Percentiles rank a stretch among this genome's conserved stretches.
phyloP scores from a whole-genome alignment of 306 rosid species.

The Abrus precatorius region DNA sequence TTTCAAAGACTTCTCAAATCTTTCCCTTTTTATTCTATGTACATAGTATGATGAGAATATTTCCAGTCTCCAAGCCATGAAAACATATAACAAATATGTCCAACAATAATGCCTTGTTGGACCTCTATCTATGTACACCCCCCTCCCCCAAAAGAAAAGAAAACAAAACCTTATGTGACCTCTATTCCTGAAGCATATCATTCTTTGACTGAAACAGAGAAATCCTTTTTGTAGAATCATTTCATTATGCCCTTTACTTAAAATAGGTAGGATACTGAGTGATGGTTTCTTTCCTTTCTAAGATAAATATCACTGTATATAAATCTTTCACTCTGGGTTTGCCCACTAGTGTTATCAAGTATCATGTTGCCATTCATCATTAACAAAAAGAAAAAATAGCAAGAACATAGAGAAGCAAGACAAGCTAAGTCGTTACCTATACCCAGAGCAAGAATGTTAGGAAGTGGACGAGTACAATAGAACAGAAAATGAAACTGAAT shows the following conservation, averaged over 20 bases:
- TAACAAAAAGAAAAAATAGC: neutral
- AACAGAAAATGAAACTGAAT: constrained; percentile 89
- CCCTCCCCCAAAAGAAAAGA: neutral
- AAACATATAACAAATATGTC: neutral
- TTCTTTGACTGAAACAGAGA: constrained; percentile 5
- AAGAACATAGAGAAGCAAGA: constrained; percentile 11
- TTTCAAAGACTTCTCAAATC: neutral
- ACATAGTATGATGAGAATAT: neutral
- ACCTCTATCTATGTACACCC: neutral
- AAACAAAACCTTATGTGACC: neutral
- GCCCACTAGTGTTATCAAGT: neutral
- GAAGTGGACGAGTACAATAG: constrained; percentile 92
- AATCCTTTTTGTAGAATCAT: neutral
- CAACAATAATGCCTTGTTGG: neutral
- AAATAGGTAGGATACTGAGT: constrained; percentile 14
- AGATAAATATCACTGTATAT: constrained; percentile 3
- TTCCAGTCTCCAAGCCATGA: neutral
- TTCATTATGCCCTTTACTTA: neutral
- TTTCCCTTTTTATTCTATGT: neutral
- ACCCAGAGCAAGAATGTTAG: constrained; percentile 82
- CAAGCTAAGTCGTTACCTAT: constrained; percentile 64
- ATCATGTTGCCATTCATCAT: constrained; percentile 15
- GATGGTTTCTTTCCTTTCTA: constrained; percentile 16
- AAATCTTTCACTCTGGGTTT: constrained; percentile 19
- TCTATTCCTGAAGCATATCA: constrained; percentile 1